Conservation (phyloP, 164 flowering plant species). For the Malania oleifera region DNA sequence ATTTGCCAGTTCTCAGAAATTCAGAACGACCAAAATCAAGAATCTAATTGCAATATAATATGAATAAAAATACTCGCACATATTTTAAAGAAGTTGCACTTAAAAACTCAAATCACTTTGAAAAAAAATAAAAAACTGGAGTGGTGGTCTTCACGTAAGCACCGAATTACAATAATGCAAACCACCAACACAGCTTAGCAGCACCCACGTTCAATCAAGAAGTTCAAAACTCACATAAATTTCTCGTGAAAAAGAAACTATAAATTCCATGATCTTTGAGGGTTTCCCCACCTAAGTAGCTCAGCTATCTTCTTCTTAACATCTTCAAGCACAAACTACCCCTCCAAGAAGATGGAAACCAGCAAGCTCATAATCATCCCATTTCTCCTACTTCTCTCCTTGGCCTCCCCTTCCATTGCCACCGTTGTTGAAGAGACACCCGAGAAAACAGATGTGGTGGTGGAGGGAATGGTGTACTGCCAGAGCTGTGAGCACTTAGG, state of each 20-base stretch:
- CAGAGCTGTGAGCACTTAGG: constrained; percentile 61
- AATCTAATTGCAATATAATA: too few species aligned
- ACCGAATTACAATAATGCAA: constrained; percentile 1
- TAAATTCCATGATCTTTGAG: too few species aligned
- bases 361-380: constrained; percentile 18
- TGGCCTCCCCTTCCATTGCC: constrained; percentile 30
- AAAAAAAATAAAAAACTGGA: constrained; percentile 2
- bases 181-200: constrained; percentile 16
- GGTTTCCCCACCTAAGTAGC: too few species aligned
- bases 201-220: constrained; percentile 32
- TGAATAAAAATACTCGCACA: too few species aligned
- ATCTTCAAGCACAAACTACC: not conserved
- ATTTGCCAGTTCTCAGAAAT: too few species aligned
- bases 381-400: constrained; percentile 28
- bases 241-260: too few species aligned
- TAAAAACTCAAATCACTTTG: too few species aligned
- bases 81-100: too few species aligned
- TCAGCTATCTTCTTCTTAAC: not conserved
- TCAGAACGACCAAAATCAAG: too few species aligned
- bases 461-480: constrained; percentile 83
- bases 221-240: not conserved
- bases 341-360: constrained; percentile 35
- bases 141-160: constrained; percentile 32
- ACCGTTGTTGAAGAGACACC: constrained; percentile 14
- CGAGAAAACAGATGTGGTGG: constrained; percentile 39